Percentiles rank a stretch among this genome's conserved stretches.
These are phyloP conservation scores for Aspergillus sp. DNA, from an alignment of 2,329 filamentous ascomycete genomes.

Conservation along the genomic window DNA sequence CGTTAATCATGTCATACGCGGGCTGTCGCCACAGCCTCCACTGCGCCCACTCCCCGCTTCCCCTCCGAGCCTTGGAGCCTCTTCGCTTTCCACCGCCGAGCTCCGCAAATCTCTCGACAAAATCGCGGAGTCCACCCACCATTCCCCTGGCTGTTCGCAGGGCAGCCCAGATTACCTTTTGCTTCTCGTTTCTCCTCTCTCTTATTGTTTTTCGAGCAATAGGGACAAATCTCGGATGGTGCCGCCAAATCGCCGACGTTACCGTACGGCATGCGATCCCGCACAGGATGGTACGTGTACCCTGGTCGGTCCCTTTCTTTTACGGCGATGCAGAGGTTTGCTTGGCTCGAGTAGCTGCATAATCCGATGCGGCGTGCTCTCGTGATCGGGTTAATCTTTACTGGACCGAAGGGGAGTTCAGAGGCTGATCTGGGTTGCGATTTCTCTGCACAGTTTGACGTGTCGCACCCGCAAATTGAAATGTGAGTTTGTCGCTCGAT, in stretches of 20 bases:
- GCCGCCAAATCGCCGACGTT: constrained; percentile 29
- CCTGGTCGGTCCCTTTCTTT: not conserved
- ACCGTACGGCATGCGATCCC: constrained; percentile 46
- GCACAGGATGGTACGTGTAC: constrained; percentile 47
- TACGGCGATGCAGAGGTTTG: not conserved
- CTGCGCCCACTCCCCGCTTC: constrained; percentile 8
- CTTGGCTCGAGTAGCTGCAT: constrained; percentile 1
- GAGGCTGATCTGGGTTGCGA: constrained; percentile 5
- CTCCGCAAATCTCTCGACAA: constrained; percentile 13
- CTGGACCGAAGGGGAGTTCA: not conserved
- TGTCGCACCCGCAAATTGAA: constrained; percentile 67
- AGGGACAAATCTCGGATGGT: constrained; percentile 28
- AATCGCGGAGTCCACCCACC: constrained; percentile 7
- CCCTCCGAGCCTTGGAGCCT: not conserved
- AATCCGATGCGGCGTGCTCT: not conserved
- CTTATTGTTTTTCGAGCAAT: constrained; percentile 9
- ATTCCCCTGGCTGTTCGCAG: not conserved
- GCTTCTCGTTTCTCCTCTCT: constrained; percentile 11
- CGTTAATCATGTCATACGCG: not conserved
- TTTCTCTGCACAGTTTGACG: constrained; percentile 49
- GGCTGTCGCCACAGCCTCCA: constrained; percentile 1
- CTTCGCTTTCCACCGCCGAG: constrained; percentile 7
- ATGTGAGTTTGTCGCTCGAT: constrained; percentile 45
- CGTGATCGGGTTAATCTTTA: not conserved
- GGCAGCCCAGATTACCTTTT: constrained; percentile 10